Evolutionary conservation across 192 early-diverging fungal genomes (phyloP), one percentile per base, ranked within the genome.

Genomic region (Coemansia umbellata): DNA sequence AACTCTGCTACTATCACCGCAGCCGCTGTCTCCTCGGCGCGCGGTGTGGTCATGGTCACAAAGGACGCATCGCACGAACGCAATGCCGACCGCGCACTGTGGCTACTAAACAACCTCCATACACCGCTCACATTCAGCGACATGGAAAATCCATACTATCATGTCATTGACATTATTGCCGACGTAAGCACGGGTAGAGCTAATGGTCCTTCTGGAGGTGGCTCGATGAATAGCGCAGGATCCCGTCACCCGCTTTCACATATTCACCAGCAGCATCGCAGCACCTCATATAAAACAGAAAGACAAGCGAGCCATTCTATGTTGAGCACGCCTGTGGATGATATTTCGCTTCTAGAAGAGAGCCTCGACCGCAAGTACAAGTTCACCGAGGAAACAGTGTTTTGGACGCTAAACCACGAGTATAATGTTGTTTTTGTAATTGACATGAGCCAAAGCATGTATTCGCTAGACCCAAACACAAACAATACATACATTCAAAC

Each of bases 391-490:
- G 68, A 72, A 11, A 80, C 78, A 2, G 58, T 56, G 47, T 75
- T 75, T 31, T 76, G 72, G 64, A 76, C 55, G 18, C 40, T 76
- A 9, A 48, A 60, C 52, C 42, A 37, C 39, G 50, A 65, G 37
- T 76, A 75, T 50, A 80, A 80, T 39, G 61, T 80, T 27, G 68
- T 76, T 27, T 80, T 80, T 47, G 48, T 80, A 4, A 60, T 80
- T 9, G 78, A 80, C 19, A 70, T 71, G 35, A 80, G 78, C 48
- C 78, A 75, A 52, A 75, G 72, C 68, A 80, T 80, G 78, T 80
- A 76, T 58, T 60, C 78, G 23, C 50, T 80, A 21, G 78, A 76
- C 28, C 64, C 73, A 39, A 65, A 63, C 47, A 72, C 67, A 36
- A 67, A 71, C 50, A 39, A 76, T 22, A 31, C 62, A 13, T 66